phyloP scores from a whole-genome alignment of 2,329 filamentous ascomycete genomes.

The Ophiostoma sp. region DNA sequence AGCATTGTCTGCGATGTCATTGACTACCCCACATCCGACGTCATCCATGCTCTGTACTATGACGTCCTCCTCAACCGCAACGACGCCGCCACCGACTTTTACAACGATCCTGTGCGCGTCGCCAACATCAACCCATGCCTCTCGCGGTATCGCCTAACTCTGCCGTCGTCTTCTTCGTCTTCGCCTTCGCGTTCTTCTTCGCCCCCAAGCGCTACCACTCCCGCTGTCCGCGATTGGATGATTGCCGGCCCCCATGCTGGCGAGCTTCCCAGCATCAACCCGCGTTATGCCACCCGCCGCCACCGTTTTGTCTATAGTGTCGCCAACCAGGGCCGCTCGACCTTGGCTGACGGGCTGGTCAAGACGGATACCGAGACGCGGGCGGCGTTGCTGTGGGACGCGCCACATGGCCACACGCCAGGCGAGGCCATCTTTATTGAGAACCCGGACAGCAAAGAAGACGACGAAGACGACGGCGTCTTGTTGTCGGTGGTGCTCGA shows the following conservation, averaged over 20 bases:
- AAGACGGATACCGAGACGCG: conserved; percentile 64
- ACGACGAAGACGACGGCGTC: conserved; percentile 63
- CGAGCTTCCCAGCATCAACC: conserved; percentile 69
- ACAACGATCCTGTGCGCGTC: conserved; percentile 43
- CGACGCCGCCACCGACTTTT: conserved; percentile 46
- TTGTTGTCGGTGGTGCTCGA: conserved; percentile 65
- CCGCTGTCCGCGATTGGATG: conserved; percentile 41
- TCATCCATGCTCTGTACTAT: conserved; percentile 69
- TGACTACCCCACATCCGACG: conserved; percentile 63
- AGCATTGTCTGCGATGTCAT: conserved; percentile 65
- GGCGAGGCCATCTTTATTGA: conserved; percentile 69
- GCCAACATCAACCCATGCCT: conserved; percentile 43
- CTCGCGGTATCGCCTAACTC: conserved; percentile 41
- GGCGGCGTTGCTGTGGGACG: conserved; percentile 54
- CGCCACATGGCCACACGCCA: conserved; percentile 60
- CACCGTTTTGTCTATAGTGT: conserved; percentile 64
- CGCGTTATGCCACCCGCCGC: conserved; percentile 49
- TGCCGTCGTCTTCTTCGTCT: background rate
- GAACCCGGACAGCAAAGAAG: conserved; percentile 44
- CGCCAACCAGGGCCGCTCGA: conserved; percentile 57
- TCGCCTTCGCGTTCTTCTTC: background rate
- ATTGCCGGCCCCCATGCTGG: conserved; percentile 56
- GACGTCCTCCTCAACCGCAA: conserved; percentile 61
- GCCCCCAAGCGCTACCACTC: background rate
- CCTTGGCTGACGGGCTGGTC: conserved; percentile 61